Evolutionary conservation across 306 rosid genomes (phyloP), one percentile per base, ranked within the genome.

Genomic region (Trifolium subterraneum): DNA sequence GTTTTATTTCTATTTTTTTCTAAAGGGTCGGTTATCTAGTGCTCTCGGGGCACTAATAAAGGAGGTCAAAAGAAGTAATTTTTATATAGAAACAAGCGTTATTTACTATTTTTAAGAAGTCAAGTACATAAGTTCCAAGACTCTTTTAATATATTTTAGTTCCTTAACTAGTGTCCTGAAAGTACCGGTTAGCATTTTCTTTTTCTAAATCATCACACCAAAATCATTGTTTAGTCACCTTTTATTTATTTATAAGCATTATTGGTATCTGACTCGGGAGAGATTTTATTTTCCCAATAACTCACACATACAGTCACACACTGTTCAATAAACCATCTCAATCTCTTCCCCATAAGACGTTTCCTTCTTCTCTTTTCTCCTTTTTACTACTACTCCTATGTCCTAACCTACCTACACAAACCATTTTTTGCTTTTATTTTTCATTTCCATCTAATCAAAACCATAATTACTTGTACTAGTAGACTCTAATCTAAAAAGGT

Each of bases 191-290:
- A n/a, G n/a, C n/a, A n/a, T n/a, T n/a, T n/a, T n/a, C n/a, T n/a
- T n/a, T n/a, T n/a, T n/a, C n/a, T n/a, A n/a, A n/a, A n/a, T n/a
- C n/a, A n/a, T n/a, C n/a, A n/a, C n/a, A n/a, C n/a, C n/a, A n/a
- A n/a, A n/a, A n/a, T n/a, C n/a, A n/a, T n/a, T n/a, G n/a, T n/a
- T n/a, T n/a, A n/a, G n/a, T n/a, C n/a, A n/a, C n/a, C n/a, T n/a
- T n/a, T 29, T 29, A 29, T 29, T 29, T 29, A 4, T 4, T 29
- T 29, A 29, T 48, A 58, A 78, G 80, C 68, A 83, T 88, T 80
- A 87, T 86, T 90, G 91, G 91, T 77, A 64, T 86, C 88, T 82
- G 91, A 90, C 87, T 84, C 79, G 88, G 90, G 92, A 86, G 33
- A 29, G 33, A 29, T 29, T 89, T 93, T 85, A 85, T 80, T 81